Evolutionary conservation across 495 filamentous ascomycete genomes (phyloP), one percentile per base, ranked within the genome.

Genomic region (Lasiosphaeria hispida): DNA sequence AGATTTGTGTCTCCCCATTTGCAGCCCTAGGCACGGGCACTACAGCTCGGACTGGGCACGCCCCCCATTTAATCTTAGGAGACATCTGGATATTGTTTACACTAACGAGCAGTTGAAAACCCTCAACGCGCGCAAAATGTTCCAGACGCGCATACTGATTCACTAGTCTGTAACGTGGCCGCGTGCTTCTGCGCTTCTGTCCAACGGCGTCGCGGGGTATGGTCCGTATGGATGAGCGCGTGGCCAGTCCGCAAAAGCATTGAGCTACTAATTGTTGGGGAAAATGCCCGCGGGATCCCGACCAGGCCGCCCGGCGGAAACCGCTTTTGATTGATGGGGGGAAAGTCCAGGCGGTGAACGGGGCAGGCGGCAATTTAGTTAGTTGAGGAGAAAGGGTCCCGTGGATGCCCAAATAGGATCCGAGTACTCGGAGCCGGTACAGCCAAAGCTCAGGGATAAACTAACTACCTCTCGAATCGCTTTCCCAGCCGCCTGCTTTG

Each of bases 181-280:
- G 23, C 10, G 47, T 23, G 23, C 17, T 34, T 47, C 18, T 23
- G 43, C 43, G 43, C 17, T 47, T 23, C 30, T 13, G 15, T 47
- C 43, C 43, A 47, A 47, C 43, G 43, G 43, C 43, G 23, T 33
- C 33, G 47, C 47, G 4, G 4, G 23, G 23, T 30, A 30, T 30
- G 23, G 23, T 30, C 23, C 23, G 33, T 14, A 49, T 7, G 14
- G 47, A 34, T 19, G 44, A 13, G 47, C 23, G 33, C 47, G 47
- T 49, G 47, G 47, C 10, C 50, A 43, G 39, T 13, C 14, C 13
- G 5, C 23, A 30, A 36, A 42, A 44, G 55, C 56, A 59, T 59
- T 59, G 48, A 45, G 48, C 33, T 41, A 37, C 48, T 59, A 52
- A 59, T 59, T 53, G 50, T 41, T 50, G 48, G 7, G 5, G 23